Percentiles rank a stretch among this genome's conserved stretches.
These are phyloP conservation scores for Magnolia sinica DNA, from an alignment of 164 flowering plant genomes.

Conservation along the genomic window DNA sequence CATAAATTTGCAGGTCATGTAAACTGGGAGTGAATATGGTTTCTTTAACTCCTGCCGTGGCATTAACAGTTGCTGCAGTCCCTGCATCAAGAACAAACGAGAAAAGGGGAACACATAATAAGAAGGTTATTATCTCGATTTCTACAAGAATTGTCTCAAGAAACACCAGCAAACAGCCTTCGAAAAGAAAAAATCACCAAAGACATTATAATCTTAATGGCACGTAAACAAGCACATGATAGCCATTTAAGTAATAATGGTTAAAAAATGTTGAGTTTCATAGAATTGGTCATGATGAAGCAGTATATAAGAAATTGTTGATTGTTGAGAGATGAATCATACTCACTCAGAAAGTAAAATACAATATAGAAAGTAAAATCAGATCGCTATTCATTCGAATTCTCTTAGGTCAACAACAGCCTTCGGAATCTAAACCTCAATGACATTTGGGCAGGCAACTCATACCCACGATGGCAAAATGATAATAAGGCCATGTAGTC, in stretches of 20 bases:
- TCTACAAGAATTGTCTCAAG: not conserved
- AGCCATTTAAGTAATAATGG: not conserved
- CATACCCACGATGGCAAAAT: not conserved
- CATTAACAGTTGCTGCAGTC: constrained; percentile 70
- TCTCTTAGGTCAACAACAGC: not conserved
- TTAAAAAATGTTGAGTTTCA: too few relatives aligned
- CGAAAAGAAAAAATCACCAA: not conserved
- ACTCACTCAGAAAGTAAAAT: too few relatives aligned
- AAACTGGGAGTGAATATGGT: constrained; percentile 61
- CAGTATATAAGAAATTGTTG: too few relatives aligned
- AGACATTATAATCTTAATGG: not conserved
- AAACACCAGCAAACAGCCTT: not conserved
- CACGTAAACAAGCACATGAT: not conserved
- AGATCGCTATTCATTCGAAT: too few relatives aligned
- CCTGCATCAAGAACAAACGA: constrained; percentile 40
- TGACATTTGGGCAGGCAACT: not conserved
- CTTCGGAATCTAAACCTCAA: not conserved
- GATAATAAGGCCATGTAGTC: not conserved
- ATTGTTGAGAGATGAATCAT: too few relatives aligned
- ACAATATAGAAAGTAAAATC: not conserved
- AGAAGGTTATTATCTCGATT: not conserved
- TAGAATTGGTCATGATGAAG: too few relatives aligned
- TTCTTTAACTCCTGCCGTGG: constrained; percentile 43
- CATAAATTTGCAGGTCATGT: constrained; percentile 96
- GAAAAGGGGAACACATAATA: not conserved